Evolutionary conservation across 768 basidiomycete genomes (phyloP).

Genomic region (Boletus coccyginus): DNA sequence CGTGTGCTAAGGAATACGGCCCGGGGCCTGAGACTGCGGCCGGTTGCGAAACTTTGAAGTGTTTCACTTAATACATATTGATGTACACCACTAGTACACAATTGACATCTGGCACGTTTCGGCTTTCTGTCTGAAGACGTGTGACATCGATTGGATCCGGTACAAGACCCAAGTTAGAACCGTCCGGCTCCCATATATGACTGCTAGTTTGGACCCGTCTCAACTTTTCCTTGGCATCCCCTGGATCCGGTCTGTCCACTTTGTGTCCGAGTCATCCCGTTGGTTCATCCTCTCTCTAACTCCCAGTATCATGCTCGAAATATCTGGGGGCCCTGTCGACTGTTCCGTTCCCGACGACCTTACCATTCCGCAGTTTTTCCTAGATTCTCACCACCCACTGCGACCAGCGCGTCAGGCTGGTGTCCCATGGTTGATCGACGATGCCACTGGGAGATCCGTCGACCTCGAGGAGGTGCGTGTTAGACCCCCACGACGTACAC

Average conservation of each 20-base stretch:
- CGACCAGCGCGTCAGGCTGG: conserved; percentile 45
- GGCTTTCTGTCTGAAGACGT: neutral
- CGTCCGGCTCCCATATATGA: neutral
- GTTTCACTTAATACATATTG: neutral
- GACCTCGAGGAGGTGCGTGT: conserved; percentile 46
- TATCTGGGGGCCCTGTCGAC: conserved; percentile 28
- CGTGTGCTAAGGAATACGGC: conserved; percentile 54
- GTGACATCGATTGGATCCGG: neutral
- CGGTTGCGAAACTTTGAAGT: conserved; percentile 22
- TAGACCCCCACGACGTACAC: neutral
- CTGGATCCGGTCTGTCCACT: neutral
- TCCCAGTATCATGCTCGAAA: conserved; percentile 16
- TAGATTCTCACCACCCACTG: conserved; percentile 42
- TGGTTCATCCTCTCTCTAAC: neutral
- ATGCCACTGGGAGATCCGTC: conserved; percentile 44
- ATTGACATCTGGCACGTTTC: neutral
- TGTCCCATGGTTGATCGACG: conserved; percentile 60
- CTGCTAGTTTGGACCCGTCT: neutral
- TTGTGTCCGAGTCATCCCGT: neutral
- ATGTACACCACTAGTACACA: no score
- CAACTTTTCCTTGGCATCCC: no score
- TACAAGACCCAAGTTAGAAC: neutral
- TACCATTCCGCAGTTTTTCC: conserved; percentile 64
- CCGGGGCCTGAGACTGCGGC: conserved; percentile 17
- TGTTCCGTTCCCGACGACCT: conserved; percentile 58